A percentile compares a stretch with the other conserved stretches of the same genome.
phyloP scores from a whole-genome alignment of 1,139 yeast genomes.

The Eremothecium coryli region DNA sequence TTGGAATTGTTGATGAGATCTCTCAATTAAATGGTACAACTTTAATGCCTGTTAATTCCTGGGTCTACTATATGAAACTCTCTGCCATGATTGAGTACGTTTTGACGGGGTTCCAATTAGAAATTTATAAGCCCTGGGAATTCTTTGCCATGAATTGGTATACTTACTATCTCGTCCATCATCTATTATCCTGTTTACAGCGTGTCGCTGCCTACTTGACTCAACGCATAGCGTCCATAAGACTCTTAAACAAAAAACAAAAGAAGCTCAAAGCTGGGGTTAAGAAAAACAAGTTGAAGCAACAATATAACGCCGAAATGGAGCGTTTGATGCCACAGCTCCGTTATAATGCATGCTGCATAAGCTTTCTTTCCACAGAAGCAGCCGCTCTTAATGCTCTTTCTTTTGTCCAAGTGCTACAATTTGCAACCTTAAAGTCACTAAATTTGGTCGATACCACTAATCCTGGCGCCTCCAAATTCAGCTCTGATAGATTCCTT shows the following conservation, averaged over 20 bases:
- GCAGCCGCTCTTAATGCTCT: constrained; percentile 34
- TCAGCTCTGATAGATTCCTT: constrained; percentile 40
- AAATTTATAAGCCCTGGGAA: constrained; percentile 68
- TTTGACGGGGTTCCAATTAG: constrained; percentile 67
- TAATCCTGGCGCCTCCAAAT: constrained; percentile 34
- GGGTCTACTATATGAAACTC: constrained; percentile 57
- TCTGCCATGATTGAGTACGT: constrained; percentile 63
- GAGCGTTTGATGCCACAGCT: constrained; percentile 24
- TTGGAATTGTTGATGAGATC: constrained; percentile 20
- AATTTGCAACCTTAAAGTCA: constrained; percentile 35
- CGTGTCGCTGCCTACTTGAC: constrained; percentile 41
- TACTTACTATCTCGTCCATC: constrained; percentile 43
- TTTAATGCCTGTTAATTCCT: constrained; percentile 55
- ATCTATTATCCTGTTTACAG: constrained; percentile 40
- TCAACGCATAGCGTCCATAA: constrained; percentile 34
- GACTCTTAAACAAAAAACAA: constrained; percentile 35
- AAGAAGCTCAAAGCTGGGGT: constrained; percentile 37
- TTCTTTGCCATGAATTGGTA: constrained; percentile 62
- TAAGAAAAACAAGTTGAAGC: constrained; percentile 28
- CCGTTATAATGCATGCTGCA: constrained; percentile 14
- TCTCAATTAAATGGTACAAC: constrained; percentile 16
- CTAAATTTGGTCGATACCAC: constrained; percentile 31
- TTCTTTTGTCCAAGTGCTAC: constrained; percentile 34
- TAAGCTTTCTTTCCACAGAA: constrained; percentile 31
- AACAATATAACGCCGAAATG: constrained; percentile 22